Percentiles rank a stretch among this genome's conserved stretches.
Evolutionary conservation across 257 asterid species (phyloP).

Genomic region (Solanum rostratum): DNA sequence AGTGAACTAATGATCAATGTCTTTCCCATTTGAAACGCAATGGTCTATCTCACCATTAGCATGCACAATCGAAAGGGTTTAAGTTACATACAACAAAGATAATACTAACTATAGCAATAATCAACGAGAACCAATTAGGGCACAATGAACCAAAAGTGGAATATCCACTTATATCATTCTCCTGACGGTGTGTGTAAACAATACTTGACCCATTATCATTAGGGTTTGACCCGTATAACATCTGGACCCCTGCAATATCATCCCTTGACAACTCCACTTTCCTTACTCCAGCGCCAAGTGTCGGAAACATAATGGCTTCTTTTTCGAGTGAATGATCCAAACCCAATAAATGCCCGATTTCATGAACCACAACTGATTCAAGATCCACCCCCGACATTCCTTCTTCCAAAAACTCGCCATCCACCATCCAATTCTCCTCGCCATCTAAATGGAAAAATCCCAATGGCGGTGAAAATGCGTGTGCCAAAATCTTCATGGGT

Average conservation of each 20-base stretch:
- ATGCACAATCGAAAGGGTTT: too few relatives aligned
- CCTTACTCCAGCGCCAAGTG: constrained; percentile 35
- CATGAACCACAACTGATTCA: constrained; percentile 87
- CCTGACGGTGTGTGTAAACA: constrained; percentile 20
- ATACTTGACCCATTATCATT: constrained; percentile 32
- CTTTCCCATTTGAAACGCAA: too few relatives aligned
- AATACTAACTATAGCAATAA: background rate
- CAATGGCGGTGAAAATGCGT: constrained; percentile 66
- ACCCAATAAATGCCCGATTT: constrained; percentile 80
- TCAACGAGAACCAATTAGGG: background rate
- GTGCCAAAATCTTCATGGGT: constrained; percentile 61
- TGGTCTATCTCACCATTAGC: background rate
- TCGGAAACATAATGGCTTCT: constrained; percentile 69
- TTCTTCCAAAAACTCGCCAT: constrained; percentile 30
- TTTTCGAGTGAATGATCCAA: constrained; percentile 72
- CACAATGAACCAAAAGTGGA: background rate
- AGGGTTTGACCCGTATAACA: constrained; percentile 71
- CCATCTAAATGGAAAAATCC: constrained; percentile 63
- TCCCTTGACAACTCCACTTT: constrained; percentile 54
- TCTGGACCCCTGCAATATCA: constrained; percentile 55
- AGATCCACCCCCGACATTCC: constrained; percentile 31
- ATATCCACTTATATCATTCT: constrained; percentile 30
- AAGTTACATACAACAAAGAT: too few relatives aligned
- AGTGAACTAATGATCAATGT: too few relatives aligned
- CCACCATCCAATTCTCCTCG: constrained; percentile 66